A percentile compares a stretch with the other conserved stretches of the same genome.
These are phyloP conservation scores for Colletotrichum abscissum DNA, from an alignment of 2,329 filamentous ascomycete genomes.

Conservation along the genomic window DNA sequence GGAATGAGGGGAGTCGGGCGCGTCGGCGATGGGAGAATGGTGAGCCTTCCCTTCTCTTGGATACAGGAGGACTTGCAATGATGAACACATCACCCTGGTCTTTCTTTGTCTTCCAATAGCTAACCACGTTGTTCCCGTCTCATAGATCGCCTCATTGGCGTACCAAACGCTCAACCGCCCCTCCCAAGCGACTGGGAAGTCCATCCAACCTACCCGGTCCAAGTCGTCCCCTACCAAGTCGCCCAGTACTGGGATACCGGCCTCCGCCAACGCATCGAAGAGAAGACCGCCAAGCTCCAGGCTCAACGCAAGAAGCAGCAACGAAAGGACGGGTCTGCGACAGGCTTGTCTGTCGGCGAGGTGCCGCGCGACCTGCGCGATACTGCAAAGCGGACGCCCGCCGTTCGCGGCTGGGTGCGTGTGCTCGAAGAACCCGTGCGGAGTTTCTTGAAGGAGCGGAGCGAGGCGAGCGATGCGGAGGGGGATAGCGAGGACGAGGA, in stretches of 20 bases:
- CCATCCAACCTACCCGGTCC: slow-evolving; percentile 82
- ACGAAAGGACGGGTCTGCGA: slow-evolving; percentile 53
- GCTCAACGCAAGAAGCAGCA: slow-evolving; percentile 59
- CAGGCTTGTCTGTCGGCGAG: slow-evolving; percentile 59
- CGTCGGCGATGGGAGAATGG: slow-evolving; percentile 96
- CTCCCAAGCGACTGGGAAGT: slow-evolving; percentile 85
- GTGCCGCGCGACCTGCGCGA: slow-evolving; percentile 85
- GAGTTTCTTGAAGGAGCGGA: slow-evolving; percentile 73
- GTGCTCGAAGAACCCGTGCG: slow-evolving; percentile 88
- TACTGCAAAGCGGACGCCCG: slow-evolving; percentile 82
- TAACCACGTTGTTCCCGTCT: not conserved
- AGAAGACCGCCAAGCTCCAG: slow-evolving; percentile 53
- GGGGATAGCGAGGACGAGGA: slow-evolving; percentile 74
- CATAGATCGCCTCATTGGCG: slow-evolving; percentile 84
- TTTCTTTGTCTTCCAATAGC: not conserved
- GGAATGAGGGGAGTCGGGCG: slow-evolving; percentile 89
- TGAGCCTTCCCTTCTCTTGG: slow-evolving; percentile 46
- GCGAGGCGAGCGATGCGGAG: slow-evolving; percentile 55
- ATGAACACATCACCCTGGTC: not conserved
- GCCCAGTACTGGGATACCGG: slow-evolving; percentile 83
- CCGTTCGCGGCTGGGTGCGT: slow-evolving; percentile 82
- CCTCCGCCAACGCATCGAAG: slow-evolving; percentile 61
- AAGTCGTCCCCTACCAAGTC: slow-evolving; percentile 87
- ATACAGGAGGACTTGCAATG: not conserved
- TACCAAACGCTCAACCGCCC: slow-evolving; percentile 88